Conservation (phyloP, 805 yeast species). For the Ogataea trehaloabstinens region DNA sequence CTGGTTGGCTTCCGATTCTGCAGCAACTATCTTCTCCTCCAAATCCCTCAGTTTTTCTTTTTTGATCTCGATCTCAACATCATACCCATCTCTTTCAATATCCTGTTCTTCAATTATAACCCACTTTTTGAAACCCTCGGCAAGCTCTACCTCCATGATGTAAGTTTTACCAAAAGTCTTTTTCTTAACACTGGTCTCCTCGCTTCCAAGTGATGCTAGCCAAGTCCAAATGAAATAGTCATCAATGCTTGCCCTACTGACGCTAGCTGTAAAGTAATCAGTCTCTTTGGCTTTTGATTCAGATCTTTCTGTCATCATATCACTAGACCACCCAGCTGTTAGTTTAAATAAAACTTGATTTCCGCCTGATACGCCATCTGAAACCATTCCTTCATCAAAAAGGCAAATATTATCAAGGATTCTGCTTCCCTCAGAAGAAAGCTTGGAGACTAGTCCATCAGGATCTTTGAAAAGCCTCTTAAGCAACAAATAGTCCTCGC, state of each 20-base stretch:
- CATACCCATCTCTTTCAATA: slow-evolving; percentile 36
- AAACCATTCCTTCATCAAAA: slow-evolving; percentile 35
- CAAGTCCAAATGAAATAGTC: slow-evolving; percentile 93
- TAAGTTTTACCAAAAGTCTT: slow-evolving; percentile 76
- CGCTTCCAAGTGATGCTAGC: slow-evolving; percentile 74
- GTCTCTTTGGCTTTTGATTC: slow-evolving; percentile 21
- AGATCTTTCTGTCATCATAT: slow-evolving; percentile 24
- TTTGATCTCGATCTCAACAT: slow-evolving; percentile 34
- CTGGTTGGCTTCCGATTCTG: slow-evolving; percentile 27
- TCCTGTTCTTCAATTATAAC: slow-evolving; percentile 69
- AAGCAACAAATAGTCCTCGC: slow-evolving; percentile 74
- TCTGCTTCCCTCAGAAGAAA: slow-evolving; percentile 73
- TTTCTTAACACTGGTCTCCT: slow-evolving; percentile 64
- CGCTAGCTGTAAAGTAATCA: slow-evolving; percentile 41
- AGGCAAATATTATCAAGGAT: slow-evolving; percentile 40
- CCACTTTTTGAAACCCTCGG: slow-evolving; percentile 76
- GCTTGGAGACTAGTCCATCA: slow-evolving; percentile 54
- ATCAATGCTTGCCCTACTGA: slow-evolving; percentile 68
- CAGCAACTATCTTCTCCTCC: slow-evolving; percentile 26
- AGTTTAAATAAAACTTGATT: slow-evolving; percentile 28
- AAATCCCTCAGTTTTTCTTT: slow-evolving; percentile 31
- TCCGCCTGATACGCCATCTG: slow-evolving; percentile 35
- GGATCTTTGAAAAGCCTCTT: slow-evolving; percentile 66
- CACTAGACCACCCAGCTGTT: slow-evolving; percentile 36
- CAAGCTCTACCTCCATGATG: slow-evolving; percentile 76